Evolutionary conservation across 73 alveolate genomes (phyloP), one percentile per base, ranked within the genome.

Genomic region (Paramecium sonneborni): DNA sequence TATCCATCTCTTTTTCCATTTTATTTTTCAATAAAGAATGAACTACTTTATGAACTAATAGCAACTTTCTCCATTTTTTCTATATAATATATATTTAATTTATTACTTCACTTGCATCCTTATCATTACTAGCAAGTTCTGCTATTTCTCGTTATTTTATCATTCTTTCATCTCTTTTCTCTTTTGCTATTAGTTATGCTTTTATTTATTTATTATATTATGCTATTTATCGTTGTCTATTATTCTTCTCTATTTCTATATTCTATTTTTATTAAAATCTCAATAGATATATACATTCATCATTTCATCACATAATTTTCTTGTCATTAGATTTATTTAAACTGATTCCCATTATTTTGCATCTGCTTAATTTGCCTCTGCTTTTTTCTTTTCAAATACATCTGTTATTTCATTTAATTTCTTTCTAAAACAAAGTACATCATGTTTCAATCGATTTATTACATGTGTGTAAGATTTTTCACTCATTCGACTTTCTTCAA

Each of bases 1-100:
- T 93, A 21, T 93, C 93, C 98, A 95, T 95, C 69, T 96, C 99
- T 92, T 93, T 95, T 92, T 96, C 97, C 96, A 96, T 94, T 92
- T 95, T 96, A 95, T 95, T 92, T 46, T 97, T 92, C 86, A 96
- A 85, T 57, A 95, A 89, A 0, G 96, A 84, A 89, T 96, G 93
- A 93, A 97, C 94, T 21, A 96, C 92, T 74, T 94, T 95, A 58
- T 96, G 93, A 24, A 92, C 92, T 85, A 92, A 93, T 24, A 96
- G 86, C 52, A 88, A 57, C 82, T 94, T 95, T 70, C 99, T 92
- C 97, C 97, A 95, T 37, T 95, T 95, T 41, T 92, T 92, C 97
- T 95, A 35, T 3, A n/a, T 24, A 30, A 56, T 28, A 62, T 8
- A 37, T 26, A 62, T 43, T 37, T 26, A 70, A 62, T 24, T 0